Evolutionary conservation across 208 protist genomes (phyloP), one percentile per base, ranked within the genome.

Genomic region (Leishmania turanica): DNA sequence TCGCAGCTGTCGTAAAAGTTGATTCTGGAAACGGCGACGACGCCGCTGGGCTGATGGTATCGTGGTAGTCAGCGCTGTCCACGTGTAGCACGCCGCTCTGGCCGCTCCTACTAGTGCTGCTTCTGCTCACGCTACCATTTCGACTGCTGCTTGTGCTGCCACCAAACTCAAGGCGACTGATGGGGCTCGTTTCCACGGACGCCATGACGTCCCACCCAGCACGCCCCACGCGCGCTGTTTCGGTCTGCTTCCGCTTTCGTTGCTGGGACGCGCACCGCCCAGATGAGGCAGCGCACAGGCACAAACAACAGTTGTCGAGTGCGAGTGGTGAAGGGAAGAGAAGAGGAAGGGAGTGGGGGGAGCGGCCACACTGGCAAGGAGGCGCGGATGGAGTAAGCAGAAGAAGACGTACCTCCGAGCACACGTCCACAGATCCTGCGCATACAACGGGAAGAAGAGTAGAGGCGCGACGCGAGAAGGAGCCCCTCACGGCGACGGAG

Each of bases 51-150:
- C 77, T 85, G 31, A 60, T 5, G 19, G 79, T 60, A 40, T 75
- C 79, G 65, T 85, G 82, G 54, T 85, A 85, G 6, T 85, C 72
- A 4, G 71, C 72, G 54, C 82, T 85, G 31, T 79, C 82, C 53
- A 74, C 37, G 11, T 19, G 71, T 9, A 65, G 54, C 1, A 75
- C 49, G 45, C 64, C 62, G 31, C 81, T 81, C 40, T 65, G 71
- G 1, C 58, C 45, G 8, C 58, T 71, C 47, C 19, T 31, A 19
- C 73, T 47, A 19, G 15, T 31, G 54, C 73, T 77, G 56, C 40
- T 58, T 11, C 51, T 15, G 73, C 42, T 64, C 2, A 0, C 34
- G 62, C 17, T 77, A 31, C 27, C 34, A 27, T 49, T 79, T 34
- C 45, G 75, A 37, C 45, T 79, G n/a, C 8, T 27, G n/a, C n/a